Base-by-base conservation (phyloP, 768 basidiomycete species). In the Rhodosporidiobolus sp. region DNA sequence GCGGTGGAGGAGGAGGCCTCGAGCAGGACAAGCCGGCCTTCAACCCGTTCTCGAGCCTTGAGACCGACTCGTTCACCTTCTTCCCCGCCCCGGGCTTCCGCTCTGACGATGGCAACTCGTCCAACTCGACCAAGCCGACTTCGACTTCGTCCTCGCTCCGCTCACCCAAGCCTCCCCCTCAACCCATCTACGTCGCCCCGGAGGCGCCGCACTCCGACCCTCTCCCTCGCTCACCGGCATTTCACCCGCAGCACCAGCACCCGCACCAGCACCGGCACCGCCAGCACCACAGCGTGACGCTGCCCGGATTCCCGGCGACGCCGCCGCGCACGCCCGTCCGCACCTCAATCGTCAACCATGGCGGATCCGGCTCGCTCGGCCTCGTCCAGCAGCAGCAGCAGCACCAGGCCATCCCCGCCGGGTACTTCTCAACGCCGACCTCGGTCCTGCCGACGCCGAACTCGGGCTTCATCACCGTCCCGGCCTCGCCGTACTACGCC, bases 11-110 rank as follows among this genome's bases (percentile, higher is more conserved):
- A n/a, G n/a, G n/a, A n/a, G n/a, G n/a, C 8, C 14, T 7, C 38
- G 38, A 43, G 38, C 38, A 43, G 8, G 38, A 43, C 38, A 43
- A 43, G 38, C 38, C 38, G 38, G 38, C 38, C 45, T 62, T 62
- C 26, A 43, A 53, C 20, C 61, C 67, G 2, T 69, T 63, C 46
- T 43, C 61, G 4, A 45, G 10, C 45, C 69, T 63, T 55, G 43
- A 67, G 30, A 34, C 61, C 34, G 65, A 72, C 65, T 72, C 70
- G 38, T 72, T 72, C 70, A 67, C 70, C 3, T 72, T 72, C 55
- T 63, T 26, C 50, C 65, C 65, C 0, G 46, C 70, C 22, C 61
- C 70, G 50, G 49, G 43, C 11, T 53, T 46, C 32, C 30, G 20
- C 28, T 7, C 22, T 20, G 24, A 7, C 7, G 48, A 65, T 11